Evolutionary conservation across 1,284 basidiomycete species (phyloP), one percentile per base, ranked within the genome.

Genomic region (Malassezia equina): DNA sequence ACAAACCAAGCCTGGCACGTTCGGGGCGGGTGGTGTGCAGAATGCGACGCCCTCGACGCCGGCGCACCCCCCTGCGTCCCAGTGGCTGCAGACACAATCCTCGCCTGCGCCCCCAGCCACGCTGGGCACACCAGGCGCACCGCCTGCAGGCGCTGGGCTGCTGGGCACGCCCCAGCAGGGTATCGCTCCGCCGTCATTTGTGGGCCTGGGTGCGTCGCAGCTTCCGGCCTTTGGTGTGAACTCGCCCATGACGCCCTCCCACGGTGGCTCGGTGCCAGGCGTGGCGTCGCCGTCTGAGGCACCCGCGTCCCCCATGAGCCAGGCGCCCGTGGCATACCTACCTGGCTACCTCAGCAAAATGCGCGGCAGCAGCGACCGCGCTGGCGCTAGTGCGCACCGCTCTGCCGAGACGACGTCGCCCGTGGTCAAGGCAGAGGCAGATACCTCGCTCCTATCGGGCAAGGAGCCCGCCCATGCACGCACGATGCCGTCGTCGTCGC

Each of bases 361-460:
- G 46, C 51, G 56, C 25, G 41, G 46, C 3, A 24, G 43, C 25
- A 31, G n/a, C 19, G 40, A 42, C 17, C 17, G 39, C 28, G 31
- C 51, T 24, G 41, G n/a, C n/a, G 27, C 50, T 4, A 32, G 44
- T 12, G 19, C 31, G 21, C n/a, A 43, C 23, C 45, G 56, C 17
- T 25, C 51, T 9, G 17, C 21, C 17, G 51, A 48, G 24, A 19
- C 51, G 21, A 21, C 45, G 25, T 36, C 56, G 25, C 56, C 56
- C 17, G 17, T 33, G 4, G 27, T 47, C 29, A 42, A 48, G 33
- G 24, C 42, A 4, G 56, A 52, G 9, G 46, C 46, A 28, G 51
- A 58, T 28, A 67, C 66, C 2, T 65, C 66, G 21, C 52, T 63
- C 47, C 55, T 64, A 36, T 59, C 62, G 0, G 59, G 21, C 23